A percentile compares a stretch with the other conserved stretches of the same genome.
Evolutionary conservation across 768 basidiomycete species (phyloP).

Genomic region (Mycena galericulata): DNA sequence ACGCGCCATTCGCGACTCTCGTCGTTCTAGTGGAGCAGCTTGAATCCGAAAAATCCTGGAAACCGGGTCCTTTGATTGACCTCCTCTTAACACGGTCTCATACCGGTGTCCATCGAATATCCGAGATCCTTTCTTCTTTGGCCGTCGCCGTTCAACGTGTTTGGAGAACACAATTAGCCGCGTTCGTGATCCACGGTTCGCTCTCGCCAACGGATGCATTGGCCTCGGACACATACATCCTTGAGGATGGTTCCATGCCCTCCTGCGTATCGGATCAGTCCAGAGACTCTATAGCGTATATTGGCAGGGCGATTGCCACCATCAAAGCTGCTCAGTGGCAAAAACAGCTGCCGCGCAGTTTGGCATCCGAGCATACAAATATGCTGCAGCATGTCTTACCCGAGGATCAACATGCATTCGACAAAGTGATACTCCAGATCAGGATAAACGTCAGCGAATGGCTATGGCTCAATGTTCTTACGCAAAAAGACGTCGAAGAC

Average conservation of each 20-base stretch:
- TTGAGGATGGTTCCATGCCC: conserved; percentile 78
- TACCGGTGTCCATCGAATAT: conserved; percentile 84
- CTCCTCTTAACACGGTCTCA: conserved; percentile 77
- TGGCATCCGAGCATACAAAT: conserved; percentile 74
- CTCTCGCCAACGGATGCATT: conserved; percentile 76
- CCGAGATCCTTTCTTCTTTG: conserved; percentile 77
- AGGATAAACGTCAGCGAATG: conserved; percentile 90
- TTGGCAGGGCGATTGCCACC: conserved; percentile 88
- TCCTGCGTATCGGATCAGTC: conserved; percentile 79
- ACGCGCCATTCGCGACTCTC: conserved; percentile 84
- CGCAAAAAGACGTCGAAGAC: conserved; percentile 83
- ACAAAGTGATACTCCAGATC: conserved; percentile 78
- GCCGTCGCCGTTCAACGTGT: conserved; percentile 82
- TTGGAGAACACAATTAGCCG: conserved; percentile 87
- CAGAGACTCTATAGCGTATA: conserved; percentile 85
- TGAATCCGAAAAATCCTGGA: conserved; percentile 67
- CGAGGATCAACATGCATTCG: conserved; percentile 83
- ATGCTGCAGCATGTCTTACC: conserved; percentile 76
- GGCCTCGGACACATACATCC: conserved; percentile 66
- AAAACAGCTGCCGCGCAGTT: conserved; percentile 76
- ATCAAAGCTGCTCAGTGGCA: conserved; percentile 85
- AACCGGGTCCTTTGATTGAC: conserved; percentile 85
- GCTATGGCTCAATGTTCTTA: conserved; percentile 93
- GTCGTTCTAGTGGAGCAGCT: conserved; percentile 73
- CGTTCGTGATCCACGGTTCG: conserved; percentile 85